A percentile compares a stretch with the other conserved stretches of the same genome.
Evolutionary conservation across 352 stramenopile genomes (phyloP).

Genomic region (Pythium periplocum): DNA sequence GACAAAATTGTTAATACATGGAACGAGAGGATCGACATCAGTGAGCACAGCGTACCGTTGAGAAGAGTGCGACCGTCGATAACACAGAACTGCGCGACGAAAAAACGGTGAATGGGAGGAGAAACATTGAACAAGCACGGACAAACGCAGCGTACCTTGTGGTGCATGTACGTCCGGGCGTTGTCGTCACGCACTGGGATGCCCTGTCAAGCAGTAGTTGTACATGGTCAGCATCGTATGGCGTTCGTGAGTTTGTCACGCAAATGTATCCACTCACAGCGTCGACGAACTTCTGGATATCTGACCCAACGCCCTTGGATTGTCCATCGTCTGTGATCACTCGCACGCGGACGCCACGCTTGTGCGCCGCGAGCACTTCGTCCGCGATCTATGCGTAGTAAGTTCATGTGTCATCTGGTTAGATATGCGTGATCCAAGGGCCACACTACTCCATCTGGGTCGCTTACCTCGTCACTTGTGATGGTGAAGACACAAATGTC

Average conservation of each 20-base stretch:
- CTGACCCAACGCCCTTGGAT: conserved; percentile 47
- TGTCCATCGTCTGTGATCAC: conserved; percentile 66
- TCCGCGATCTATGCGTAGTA: conserved; percentile 37
- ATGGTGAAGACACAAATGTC: conserved; percentile 76
- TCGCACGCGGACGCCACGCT: conserved; percentile 43
- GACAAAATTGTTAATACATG: neutral
- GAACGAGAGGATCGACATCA: neutral
- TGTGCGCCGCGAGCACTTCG: conserved; percentile 46
- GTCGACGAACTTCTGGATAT: conserved; percentile 74
- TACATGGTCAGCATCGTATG: neutral
- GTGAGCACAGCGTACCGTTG: conserved; percentile 30
- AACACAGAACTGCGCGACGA: conserved; percentile 45
- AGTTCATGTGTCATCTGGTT: too few species aligned
- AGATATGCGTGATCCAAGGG: too few species aligned
- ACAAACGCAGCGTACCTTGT: conserved; percentile 36
- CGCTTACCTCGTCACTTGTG: conserved; percentile 55
- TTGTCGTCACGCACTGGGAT: conserved; percentile 62
- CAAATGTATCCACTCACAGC: conserved; percentile 24
- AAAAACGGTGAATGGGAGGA: neutral
- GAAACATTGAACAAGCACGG: neutral
- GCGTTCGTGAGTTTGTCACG: neutral
- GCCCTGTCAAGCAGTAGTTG: conserved; percentile 17
- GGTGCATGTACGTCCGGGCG: conserved; percentile 57
- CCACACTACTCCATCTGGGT: too few species aligned
- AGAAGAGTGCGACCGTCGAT: conserved; percentile 55